These are phyloP conservation scores for Tulasnella sp. DNA, from an alignment of 768 basidiomycete species.

Conservation along the genomic window DNA sequence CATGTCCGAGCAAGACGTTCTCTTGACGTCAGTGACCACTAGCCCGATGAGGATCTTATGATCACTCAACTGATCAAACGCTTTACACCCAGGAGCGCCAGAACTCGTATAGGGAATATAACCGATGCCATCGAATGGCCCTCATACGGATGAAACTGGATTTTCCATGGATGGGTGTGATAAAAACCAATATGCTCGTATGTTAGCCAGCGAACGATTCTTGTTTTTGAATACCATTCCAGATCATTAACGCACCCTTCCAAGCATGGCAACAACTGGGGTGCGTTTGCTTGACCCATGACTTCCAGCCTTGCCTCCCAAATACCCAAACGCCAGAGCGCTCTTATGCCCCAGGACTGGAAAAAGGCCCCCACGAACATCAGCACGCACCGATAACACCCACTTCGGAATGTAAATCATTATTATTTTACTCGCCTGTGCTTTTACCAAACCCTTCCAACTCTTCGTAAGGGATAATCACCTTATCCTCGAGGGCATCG, in stretches of 20 bases:
- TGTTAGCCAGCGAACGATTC: no score
- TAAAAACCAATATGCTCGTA: no score
- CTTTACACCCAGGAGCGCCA: slow-evolving; percentile 67
- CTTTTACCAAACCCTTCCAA: slow-evolving; percentile 68
- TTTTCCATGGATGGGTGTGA: slow-evolving; percentile 2
- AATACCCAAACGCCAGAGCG: slow-evolving; percentile 64
- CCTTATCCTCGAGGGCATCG: slow-evolving; percentile 26
- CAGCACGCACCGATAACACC: no score
- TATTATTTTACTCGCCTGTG: slow-evolving; percentile 48
- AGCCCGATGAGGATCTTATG: background rate
- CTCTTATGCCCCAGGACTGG: slow-evolving; percentile 76
- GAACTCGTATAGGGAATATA: slow-evolving; percentile 66
- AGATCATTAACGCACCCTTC: slow-evolving; percentile 45
- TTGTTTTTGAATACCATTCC: no score
- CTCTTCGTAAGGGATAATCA: slow-evolving; percentile 47
- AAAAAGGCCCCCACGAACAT: background rate
- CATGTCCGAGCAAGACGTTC: background rate
- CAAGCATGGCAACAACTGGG: slow-evolving; percentile 84
- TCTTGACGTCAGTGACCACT: background rate
- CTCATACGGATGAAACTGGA: slow-evolving; percentile 77
- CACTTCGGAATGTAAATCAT: no score
- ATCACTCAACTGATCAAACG: slow-evolving; percentile 51
- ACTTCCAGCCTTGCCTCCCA: slow-evolving; percentile 42
- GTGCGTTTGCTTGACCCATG: slow-evolving; percentile 28
- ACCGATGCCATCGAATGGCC: slow-evolving; percentile 61